These are phyloP conservation scores for Fonsecaea nubica DNA, from an alignment of 2,329 filamentous ascomycete genomes.

Conservation along the genomic window DNA sequence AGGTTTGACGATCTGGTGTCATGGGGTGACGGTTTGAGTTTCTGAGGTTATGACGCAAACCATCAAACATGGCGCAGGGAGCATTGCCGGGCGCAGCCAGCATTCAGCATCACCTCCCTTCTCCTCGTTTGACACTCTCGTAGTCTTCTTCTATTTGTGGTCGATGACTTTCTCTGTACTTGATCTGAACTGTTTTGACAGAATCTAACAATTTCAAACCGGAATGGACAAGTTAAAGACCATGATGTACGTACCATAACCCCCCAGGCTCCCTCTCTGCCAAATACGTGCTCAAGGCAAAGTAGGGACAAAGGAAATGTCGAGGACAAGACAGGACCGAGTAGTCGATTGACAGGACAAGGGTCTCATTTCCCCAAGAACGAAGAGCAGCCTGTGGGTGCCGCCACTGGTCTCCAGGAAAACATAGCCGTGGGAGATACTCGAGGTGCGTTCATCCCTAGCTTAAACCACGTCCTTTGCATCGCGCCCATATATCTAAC, in stretches of 20 bases:
- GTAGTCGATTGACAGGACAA: constrained; percentile 33
- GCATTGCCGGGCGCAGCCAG: not conserved
- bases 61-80: not conserved
- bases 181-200: not conserved
- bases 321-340: constrained; percentile 8
- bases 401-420: not conserved
- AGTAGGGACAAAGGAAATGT: constrained; percentile 25
- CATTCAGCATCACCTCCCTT: not conserved
- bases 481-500: not conserved
- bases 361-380: constrained; percentile 36
- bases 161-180: not conserved
- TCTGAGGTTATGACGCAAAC: constrained; percentile 12
- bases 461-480: not conserved
- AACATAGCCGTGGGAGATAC: not conserved
- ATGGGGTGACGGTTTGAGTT: constrained; percentile 1
- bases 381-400: constrained; percentile 13
- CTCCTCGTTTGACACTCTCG: not conserved
- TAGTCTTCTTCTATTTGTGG: not conserved
- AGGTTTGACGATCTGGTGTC: not conserved
- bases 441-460: constrained; percentile 12
- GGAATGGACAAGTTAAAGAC: constrained; percentile 43
- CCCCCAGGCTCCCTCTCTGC: not conserved
- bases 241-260: constrained; percentile 41
- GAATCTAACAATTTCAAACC: not conserved
- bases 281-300: constrained; percentile 3